phyloP scores from a whole-genome alignment of 495 filamentous ascomycete genomes.

The Filosporella fistucella region DNA sequence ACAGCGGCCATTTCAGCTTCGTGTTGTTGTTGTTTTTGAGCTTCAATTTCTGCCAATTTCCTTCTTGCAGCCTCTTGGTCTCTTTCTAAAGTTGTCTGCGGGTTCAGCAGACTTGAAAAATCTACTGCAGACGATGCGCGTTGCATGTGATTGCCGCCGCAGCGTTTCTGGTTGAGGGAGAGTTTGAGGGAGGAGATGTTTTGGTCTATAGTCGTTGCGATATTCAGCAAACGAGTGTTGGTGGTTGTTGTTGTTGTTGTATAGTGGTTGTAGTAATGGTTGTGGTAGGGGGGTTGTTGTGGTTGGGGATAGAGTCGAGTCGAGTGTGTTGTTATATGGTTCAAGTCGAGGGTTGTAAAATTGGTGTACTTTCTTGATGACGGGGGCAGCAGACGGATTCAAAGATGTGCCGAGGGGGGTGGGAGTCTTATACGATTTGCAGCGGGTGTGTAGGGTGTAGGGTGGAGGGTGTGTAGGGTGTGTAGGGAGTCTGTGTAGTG shows the following conservation, averaged over 20 bases:
- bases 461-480: background rate
- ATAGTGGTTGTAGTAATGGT: background rate
- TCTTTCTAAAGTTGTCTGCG: slow-evolving; percentile 28
- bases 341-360: no score
- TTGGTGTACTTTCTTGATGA: no score
- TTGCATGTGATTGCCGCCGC: slow-evolving; percentile 50
- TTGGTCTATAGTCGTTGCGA: background rate
- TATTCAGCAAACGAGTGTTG: background rate
- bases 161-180: slow-evolving; percentile 3
- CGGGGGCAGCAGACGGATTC: background rate
- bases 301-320: background rate
- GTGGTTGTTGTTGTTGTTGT: background rate
- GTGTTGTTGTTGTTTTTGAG: slow-evolving; percentile 17
- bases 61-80: slow-evolving; percentile 23
- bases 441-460: background rate
- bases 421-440: slow-evolving; percentile 5
- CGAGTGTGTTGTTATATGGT: background rate
- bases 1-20: slow-evolving; percentile 22
- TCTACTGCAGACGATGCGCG: slow-evolving; percentile 51
- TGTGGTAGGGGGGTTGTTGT: background rate
- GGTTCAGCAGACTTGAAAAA: slow-evolving; percentile 61
- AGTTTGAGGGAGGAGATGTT: background rate
- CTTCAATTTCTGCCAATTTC: slow-evolving; percentile 20
- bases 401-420: background rate
- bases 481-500: background rate